These are phyloP conservation scores for Raddia guianensis DNA, from an alignment of 176 grass and related monocot species.

Conservation along the genomic window DNA sequence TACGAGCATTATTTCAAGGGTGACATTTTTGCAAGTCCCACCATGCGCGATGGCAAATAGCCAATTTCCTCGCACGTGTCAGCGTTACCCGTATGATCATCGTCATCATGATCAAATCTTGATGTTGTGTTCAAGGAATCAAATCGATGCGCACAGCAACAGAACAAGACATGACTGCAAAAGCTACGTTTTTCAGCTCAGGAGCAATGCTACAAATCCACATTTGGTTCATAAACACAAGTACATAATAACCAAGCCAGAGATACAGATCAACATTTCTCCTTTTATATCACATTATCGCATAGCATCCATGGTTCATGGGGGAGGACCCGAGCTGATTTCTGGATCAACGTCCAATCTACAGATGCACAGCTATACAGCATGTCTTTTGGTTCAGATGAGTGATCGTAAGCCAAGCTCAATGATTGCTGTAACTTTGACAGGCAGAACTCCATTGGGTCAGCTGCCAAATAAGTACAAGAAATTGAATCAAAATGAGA, in stretches of 20 bases:
- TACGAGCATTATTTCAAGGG: no score
- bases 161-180: background rate
- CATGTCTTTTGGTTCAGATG: background rate
- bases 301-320: background rate
- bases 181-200: background rate
- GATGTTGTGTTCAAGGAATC: background rate
- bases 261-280: background rate
- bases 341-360: conserved; percentile 13
- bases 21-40: no score
- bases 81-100: background rate
- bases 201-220: background rate
- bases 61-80: no score
- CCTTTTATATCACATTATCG: background rate
- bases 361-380: conserved; percentile 32
- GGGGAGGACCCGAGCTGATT: background rate
- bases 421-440: background rate
- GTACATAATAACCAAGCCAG: background rate
- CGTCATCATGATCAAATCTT: background rate
- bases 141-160: background rate
- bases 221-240: background rate
- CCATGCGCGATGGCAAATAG: no score
- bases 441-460: conserved; percentile 30
- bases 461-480: conserved; percentile 40
- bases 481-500: conserved; percentile 25
- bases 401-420: conserved; percentile 8